These are phyloP conservation scores for Nidula niveotomentosa DNA, from an alignment of 1,284 basidiomycete genomes.

Conservation along the genomic window DNA sequence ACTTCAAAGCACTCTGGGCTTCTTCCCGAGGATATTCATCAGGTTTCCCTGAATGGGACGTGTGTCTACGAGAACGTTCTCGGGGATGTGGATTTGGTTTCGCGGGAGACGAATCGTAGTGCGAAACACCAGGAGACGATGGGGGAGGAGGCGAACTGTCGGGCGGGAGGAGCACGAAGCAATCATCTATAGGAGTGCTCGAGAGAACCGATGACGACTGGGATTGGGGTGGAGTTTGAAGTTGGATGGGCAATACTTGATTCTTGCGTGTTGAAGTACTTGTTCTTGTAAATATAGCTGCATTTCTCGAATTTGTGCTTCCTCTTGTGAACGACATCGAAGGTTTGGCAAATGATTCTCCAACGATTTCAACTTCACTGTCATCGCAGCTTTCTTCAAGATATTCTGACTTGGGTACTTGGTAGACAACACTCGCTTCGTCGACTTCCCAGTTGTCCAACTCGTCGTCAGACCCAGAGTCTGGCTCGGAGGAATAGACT, in stretches of 20 bases:
- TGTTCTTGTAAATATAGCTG: no score
- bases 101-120: conserved; percentile 9
- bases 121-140: conserved; percentile 2
- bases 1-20: no score
- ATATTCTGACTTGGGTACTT: conserved; percentile 15
- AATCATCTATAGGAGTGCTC: conserved; percentile 16
- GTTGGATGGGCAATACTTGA: conserved; percentile 9
- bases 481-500: neutral
- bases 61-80: neutral
- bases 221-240: conserved; percentile 43
- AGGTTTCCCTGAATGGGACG: no score
- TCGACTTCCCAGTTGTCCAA: conserved; percentile 34
- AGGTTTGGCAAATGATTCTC: conserved; percentile 6
- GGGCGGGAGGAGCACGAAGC: conserved; percentile 15
- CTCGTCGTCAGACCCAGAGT: conserved; percentile 39
- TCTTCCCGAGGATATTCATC: no score
- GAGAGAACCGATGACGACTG: conserved; percentile 26
- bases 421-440: conserved; percentile 28
- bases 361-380: conserved; percentile 27
- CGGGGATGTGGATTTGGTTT: conserved; percentile 1
- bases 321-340: neutral
- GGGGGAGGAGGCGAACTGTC: conserved; percentile 10
- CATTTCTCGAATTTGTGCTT: no score
- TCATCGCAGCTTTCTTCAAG: conserved; percentile 6
- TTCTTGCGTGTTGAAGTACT: no score